These are phyloP conservation scores for Bertia moriformis DNA, from an alignment of 2,329 filamentous ascomycete genomes.

Conservation along the genomic window DNA sequence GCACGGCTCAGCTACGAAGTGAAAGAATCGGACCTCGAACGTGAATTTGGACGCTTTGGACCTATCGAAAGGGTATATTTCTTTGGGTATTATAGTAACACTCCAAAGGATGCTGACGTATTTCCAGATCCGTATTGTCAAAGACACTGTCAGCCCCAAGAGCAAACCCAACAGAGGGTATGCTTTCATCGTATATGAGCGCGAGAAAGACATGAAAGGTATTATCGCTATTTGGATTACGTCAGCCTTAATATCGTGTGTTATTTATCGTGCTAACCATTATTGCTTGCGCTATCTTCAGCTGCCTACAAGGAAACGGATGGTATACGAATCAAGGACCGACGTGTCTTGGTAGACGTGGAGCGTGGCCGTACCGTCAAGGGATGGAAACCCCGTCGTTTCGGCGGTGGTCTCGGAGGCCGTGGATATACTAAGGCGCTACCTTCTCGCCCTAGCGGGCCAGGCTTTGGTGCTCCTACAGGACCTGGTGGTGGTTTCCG, in stretches of 20 bases:
- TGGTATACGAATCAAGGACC: conserved; percentile 48
- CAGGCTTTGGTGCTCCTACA: conserved; percentile 29
- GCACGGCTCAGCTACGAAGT: conserved; percentile 46
- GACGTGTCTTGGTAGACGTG: conserved; percentile 50
- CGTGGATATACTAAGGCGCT: conserved; percentile 50
- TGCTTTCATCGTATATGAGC: conserved; percentile 55
- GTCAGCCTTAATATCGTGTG: no score
- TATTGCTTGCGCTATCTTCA: conserved; percentile 12
- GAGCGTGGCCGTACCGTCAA: conserved; percentile 54
- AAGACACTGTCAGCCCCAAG: conserved; percentile 28
- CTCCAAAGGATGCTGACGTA: conserved; percentile 1
- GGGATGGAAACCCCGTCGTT: conserved; percentile 52
- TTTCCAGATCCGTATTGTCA: conserved; percentile 43
- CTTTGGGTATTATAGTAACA: no score
- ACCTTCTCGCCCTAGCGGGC: conserved; percentile 33
- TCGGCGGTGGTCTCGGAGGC: conserved; percentile 51
- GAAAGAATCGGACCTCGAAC: conserved; percentile 46
- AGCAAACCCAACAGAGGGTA: conserved; percentile 44
- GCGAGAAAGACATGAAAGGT: conserved; percentile 60
- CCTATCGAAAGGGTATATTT: conserved; percentile 44
- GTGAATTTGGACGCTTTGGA: conserved; percentile 52
- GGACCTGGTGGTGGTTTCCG: conserved; percentile 19
- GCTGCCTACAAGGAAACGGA: conserved; percentile 57
- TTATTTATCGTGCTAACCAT: conserved; percentile 2
- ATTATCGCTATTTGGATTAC: conserved; percentile 15